Conservation (phyloP, 306 rosid species). For the Vigna radiata region DNA sequence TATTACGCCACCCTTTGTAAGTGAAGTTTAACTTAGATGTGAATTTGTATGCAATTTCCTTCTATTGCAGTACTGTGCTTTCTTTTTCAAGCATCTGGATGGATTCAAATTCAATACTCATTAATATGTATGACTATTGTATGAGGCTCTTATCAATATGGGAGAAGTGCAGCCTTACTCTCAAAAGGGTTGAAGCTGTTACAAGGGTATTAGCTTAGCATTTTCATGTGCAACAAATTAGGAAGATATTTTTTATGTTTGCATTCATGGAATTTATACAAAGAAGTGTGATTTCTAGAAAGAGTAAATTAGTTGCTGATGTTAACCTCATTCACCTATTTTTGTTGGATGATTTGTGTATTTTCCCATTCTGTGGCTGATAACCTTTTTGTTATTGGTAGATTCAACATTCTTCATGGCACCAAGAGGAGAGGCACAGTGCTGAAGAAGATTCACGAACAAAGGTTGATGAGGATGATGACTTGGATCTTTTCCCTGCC, state of each 20-base stretch:
- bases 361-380: constrained; percentile 31
- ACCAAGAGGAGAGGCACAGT: constrained; percentile 59
- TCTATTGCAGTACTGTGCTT: constrained; percentile 9
- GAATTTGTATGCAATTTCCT: constrained; percentile 1
- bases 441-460: constrained; percentile 50
- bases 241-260: not conserved
- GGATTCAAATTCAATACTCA: not conserved
- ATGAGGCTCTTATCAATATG: not conserved
- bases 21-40: constrained; percentile 42
- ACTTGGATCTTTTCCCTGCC: constrained; percentile 46
- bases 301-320: constrained; percentile 55
- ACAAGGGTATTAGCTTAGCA: not conserved
- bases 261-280: constrained; percentile 18
- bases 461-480: constrained; percentile 57
- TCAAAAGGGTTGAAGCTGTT: not conserved
- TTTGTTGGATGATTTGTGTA: constrained; percentile 25
- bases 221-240: constrained; percentile 5
- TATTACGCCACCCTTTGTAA: constrained; percentile 81
- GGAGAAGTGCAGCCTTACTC: not conserved
- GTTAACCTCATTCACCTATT: constrained; percentile 43
- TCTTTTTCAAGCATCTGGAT: constrained; percentile 12
- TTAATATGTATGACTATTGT: not conserved
- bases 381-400: constrained; percentile 47
- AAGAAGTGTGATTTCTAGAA: constrained; percentile 31
- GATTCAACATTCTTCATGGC: constrained; percentile 60